Conservation (phyloP, 2,329 filamentous ascomycete species). For the Aspergillus texensis region DNA sequence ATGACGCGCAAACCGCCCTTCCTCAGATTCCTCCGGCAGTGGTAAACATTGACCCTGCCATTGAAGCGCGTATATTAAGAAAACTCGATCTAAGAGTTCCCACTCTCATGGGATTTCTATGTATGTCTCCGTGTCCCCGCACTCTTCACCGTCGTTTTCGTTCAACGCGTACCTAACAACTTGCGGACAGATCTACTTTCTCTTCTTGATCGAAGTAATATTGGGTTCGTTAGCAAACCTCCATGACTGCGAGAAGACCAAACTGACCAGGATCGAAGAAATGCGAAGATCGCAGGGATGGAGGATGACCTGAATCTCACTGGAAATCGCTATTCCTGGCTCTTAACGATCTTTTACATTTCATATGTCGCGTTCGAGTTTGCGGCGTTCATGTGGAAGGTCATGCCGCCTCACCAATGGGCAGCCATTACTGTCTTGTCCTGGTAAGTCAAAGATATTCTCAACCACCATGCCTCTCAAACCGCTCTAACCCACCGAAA, state of each 20-base stretch:
- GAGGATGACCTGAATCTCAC: constrained; percentile 50
- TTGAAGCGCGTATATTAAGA: constrained; percentile 39
- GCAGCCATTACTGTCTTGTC: constrained; percentile 46
- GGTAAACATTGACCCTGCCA: constrained; percentile 34
- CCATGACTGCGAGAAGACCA: not conserved
- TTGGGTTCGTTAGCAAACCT: constrained; percentile 40
- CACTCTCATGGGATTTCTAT: constrained; percentile 41
- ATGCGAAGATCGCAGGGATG: constrained; percentile 60
- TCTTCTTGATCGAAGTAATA: constrained; percentile 55
- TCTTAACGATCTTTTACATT: constrained; percentile 58
- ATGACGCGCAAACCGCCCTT: constrained; percentile 23
- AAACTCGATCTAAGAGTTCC: constrained; percentile 42
- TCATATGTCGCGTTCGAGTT: constrained; percentile 49
- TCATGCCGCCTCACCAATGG: constrained; percentile 46
- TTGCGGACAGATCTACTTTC: constrained; percentile 45
- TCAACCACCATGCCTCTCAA: constrained; percentile 16
- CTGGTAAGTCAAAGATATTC: constrained; percentile 35
- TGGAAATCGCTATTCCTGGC: constrained; percentile 53
- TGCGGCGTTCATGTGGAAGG: constrained; percentile 49
- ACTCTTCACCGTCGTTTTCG: not conserved
- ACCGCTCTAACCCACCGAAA: constrained; percentile 13
- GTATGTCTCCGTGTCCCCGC: constrained; percentile 28
- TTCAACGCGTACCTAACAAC: constrained; percentile 7
- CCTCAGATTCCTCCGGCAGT: constrained; percentile 18
- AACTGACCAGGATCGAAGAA: constrained; percentile 37